Evolutionary conservation across 140 eudicot species (phyloP).

Genomic region (Erigeron philadelphicus): DNA sequence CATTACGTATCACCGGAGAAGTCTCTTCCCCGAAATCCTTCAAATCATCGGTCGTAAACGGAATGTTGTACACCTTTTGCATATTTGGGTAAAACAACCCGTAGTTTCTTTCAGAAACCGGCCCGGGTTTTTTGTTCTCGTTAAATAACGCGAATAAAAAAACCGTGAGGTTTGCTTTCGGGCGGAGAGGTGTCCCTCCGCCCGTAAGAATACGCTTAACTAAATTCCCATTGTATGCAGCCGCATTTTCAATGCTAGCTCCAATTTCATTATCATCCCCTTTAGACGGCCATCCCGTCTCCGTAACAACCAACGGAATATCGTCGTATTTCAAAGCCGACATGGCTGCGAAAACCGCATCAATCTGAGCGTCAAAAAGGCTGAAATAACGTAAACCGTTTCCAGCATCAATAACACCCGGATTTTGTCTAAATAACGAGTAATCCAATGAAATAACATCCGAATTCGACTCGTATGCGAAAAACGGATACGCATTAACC

Average conservation of each 20-base stretch:
- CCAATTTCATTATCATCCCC: conserved; percentile 68
- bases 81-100: conserved; percentile 81
- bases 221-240: conserved; percentile 71
- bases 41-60: conserved; percentile 60
- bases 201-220: conserved; percentile 62
- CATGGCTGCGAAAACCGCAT: conserved; percentile 92
- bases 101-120: conserved; percentile 75
- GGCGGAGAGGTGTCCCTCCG: conserved; percentile 81
- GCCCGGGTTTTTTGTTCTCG: conserved; percentile 78
- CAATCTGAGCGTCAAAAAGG: conserved; percentile 87
- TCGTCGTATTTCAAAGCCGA: conserved; percentile 67
- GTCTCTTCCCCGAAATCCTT: conserved; percentile 29
- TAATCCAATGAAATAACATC: conserved; percentile 77
- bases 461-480: conserved; percentile 76
- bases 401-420: conserved; percentile 74
- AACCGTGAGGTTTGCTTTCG: conserved; percentile 67
- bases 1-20: conserved; percentile 25
- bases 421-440: conserved; percentile 68
- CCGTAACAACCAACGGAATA: conserved; percentile 54
- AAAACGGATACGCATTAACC: conserved; percentile 85
- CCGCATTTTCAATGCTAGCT: conserved; percentile 71
- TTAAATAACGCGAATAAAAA: conserved; percentile 78
- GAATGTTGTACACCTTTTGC: conserved; percentile 66
- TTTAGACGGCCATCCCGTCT: conserved; percentile 96
- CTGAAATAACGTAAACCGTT: conserved; percentile 67